Conservation (phyloP, 805 yeast species). For the Candida vartiovaarae region DNA sequence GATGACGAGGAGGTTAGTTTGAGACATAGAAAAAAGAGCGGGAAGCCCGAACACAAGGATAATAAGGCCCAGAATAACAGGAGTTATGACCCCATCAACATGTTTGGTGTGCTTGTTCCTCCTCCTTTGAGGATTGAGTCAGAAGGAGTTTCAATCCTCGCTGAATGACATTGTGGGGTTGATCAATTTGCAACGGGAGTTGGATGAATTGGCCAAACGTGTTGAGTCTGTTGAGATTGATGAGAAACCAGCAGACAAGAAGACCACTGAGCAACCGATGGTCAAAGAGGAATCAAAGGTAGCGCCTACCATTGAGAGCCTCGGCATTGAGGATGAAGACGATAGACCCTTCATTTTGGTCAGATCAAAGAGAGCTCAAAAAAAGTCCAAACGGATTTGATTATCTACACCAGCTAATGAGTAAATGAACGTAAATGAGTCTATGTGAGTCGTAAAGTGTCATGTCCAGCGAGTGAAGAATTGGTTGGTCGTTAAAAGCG, state of each 20-base stretch:
- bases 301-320: too few relatives aligned
- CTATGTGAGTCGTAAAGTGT: background rate
- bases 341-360: too few relatives aligned
- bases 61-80: background rate
- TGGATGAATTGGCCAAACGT: background rate
- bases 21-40: background rate
- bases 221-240: background rate
- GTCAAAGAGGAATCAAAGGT: too few relatives aligned
- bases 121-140: conserved; percentile 32
- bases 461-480: background rate
- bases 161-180: conserved; percentile 14
- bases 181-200: background rate
- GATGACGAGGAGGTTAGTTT: background rate
- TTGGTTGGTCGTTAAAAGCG: background rate
- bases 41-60: background rate
- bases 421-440: too few relatives aligned
- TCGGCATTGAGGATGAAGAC: too few relatives aligned
- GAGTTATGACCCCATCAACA: conserved; percentile 31
- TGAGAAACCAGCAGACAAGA: too few relatives aligned
- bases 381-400: too few relatives aligned
- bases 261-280: too few relatives aligned
- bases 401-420: too few relatives aligned
- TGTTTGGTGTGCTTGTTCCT: conserved; percentile 45
- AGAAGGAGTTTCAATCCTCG: conserved; percentile 29
- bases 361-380: too few relatives aligned